Evolutionary conservation across 2,329 filamentous ascomycete species (phyloP).

Genomic region (Cladophialophora chaetospira): DNA sequence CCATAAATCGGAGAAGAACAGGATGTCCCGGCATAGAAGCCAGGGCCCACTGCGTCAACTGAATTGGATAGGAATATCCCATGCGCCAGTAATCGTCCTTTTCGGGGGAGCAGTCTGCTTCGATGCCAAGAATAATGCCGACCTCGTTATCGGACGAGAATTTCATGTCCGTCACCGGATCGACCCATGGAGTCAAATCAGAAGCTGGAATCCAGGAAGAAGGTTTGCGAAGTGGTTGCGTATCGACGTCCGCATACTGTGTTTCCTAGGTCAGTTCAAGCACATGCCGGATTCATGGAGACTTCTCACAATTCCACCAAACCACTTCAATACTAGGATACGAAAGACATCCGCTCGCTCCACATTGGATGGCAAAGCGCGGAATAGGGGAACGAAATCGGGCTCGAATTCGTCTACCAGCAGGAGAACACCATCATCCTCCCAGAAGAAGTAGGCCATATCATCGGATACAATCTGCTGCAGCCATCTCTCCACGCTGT

Average conservation of each 20-base stretch:
- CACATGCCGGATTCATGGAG: neutral
- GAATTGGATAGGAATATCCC: conserved; percentile 39
- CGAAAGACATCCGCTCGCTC: conserved; percentile 40
- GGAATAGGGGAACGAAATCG: conserved; percentile 31
- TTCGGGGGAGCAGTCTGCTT: conserved; percentile 37
- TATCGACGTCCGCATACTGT: conserved; percentile 41
- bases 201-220: conserved; percentile 34
- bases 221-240: conserved; percentile 36
- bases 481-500: conserved; percentile 38
- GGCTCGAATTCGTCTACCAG: conserved; percentile 37
- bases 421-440: conserved; percentile 36
- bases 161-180: conserved; percentile 29
- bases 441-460: conserved; percentile 42
- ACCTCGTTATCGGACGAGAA: conserved; percentile 33
- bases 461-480: conserved; percentile 26
- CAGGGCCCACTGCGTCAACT: conserved; percentile 40
- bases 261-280: conserved; percentile 15
- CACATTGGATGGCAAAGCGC: conserved; percentile 33
- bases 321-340: conserved; percentile 37
- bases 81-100: conserved; percentile 39
- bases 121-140: conserved; percentile 37
- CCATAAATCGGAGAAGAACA: conserved; percentile 36
- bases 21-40: conserved; percentile 36
- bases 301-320: conserved; percentile 24
- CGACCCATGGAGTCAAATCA: conserved; percentile 37